Evolutionary conservation across 164 flowering plant genomes (phyloP), one percentile per base, ranked within the genome.

Genomic region (Echeveria elegans): DNA sequence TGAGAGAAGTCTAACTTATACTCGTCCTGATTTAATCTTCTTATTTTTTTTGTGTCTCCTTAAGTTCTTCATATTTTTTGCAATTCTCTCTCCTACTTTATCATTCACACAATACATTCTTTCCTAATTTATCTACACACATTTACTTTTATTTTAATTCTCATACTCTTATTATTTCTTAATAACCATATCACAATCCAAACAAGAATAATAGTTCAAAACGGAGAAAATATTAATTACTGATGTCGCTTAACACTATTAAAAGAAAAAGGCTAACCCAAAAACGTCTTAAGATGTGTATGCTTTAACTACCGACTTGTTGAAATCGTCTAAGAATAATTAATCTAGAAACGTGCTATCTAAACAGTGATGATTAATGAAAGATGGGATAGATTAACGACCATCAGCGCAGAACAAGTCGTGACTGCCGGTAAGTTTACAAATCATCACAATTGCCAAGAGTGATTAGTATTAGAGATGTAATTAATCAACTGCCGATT

Each of bases 241-340:
- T 23, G 28, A 18, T 21, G 58, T 23, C 58, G 23, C 28, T 52
- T 43, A 52, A 52, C 26, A 52, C 58, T 21, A 52, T 23, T 52
- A 24, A 52, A 52, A 21, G 23, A 29, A 23, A 23, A 21, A 52
- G 24, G 6, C 23, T n/a, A 48, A 48, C 56, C 7, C n/a, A 15
- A 15, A 45, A 45, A 48, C 23, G 53, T 48, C 53, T 48, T 18
- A 18, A 45, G n/a, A 45, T 45, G 50, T 48, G 23, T 21, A 21
- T 52, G 58, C 28, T 23, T 21, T 52, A 52, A 52, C 58, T 21
- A 52, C 58, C 58, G 12, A 52, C 58, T 52, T 52, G 58, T 52
- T 24, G 58, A 52, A 52, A 52, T 21, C 15, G 12, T 38, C 12
- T 38, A 23, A 21, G 14, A 48, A 19, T 48, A n/a, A n/a, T n/a